These are phyloP conservation scores for Pseudocercospora crystallina DNA, from an alignment of 2,329 filamentous ascomycete species.

Conservation along the genomic window DNA sequence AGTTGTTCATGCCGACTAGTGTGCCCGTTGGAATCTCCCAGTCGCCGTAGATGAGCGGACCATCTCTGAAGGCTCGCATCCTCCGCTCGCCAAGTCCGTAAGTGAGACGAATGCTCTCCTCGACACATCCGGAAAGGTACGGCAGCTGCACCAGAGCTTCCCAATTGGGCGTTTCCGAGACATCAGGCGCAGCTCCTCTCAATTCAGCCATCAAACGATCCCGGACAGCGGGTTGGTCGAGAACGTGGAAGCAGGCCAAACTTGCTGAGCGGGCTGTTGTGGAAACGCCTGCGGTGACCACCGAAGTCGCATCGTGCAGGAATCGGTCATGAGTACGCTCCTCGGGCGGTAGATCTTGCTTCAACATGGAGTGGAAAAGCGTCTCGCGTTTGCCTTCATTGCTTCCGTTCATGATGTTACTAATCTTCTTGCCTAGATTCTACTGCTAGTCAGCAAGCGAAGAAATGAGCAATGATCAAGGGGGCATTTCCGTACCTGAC, in stretches of 20 bases:
- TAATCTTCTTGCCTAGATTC: slow-evolving; percentile 3
- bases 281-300: slow-evolving; percentile 49
- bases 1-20: slow-evolving; percentile 17
- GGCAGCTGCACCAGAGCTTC: slow-evolving; percentile 17
- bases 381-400: slow-evolving; percentile 6
- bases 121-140: slow-evolving; percentile 18
- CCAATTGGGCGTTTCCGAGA: slow-evolving; percentile 5
- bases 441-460: no score
- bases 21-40: slow-evolving; percentile 18
- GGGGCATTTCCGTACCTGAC: no score
- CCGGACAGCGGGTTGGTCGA: slow-evolving; percentile 37
- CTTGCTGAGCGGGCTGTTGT: slow-evolving; percentile 46
- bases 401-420: neutral
- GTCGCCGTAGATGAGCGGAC: slow-evolving; percentile 14
- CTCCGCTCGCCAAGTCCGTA: slow-evolving; percentile 21
- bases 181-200: slow-evolving; percentile 13
- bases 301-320: slow-evolving; percentile 44
- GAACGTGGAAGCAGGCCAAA: slow-evolving; percentile 43
- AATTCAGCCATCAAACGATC: slow-evolving; percentile 42
- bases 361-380: slow-evolving; percentile 12
- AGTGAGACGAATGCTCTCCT: slow-evolving; percentile 22
- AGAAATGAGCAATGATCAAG: no score
- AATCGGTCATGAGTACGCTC: slow-evolving; percentile 36
- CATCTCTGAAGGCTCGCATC: slow-evolving; percentile 11
- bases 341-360: slow-evolving; percentile 26